These are phyloP conservation scores for Saccharomycopsis selenospora DNA, from an alignment of 805 yeast species.

Conservation along the genomic window DNA sequence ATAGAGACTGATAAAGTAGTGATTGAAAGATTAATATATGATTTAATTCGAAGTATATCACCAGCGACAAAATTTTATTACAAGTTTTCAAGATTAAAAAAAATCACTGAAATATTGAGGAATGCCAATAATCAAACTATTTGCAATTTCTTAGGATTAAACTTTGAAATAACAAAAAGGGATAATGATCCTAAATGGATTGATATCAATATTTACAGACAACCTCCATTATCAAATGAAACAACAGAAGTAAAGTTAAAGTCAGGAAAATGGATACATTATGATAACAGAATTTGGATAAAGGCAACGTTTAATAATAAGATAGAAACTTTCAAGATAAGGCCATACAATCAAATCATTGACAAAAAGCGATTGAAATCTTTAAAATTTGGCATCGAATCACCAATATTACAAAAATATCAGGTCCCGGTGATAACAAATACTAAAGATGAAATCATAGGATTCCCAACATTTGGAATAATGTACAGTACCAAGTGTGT, in stretches of 20 bases:
- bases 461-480: background rate
- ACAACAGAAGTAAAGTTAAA: background rate
- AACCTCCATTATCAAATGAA: background rate
- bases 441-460: background rate
- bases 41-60: background rate
- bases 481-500: background rate
- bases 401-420: background rate
- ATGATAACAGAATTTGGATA: background rate
- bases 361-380: background rate
- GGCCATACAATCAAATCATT: background rate
- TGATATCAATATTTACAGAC: background rate
- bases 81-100: background rate
- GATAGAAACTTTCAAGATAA: too few relatives aligned
- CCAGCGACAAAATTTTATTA: background rate
- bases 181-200: background rate
- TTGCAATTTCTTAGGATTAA: background rate
- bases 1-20: background rate
- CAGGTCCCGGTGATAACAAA: background rate
- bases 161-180: background rate
- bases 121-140: background rate
- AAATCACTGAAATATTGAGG: background rate
- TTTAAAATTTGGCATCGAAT: background rate
- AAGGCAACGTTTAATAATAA: background rate
- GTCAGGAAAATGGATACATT: background rate
- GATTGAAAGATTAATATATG: background rate